Percentiles rank a stretch among this genome's conserved stretches.
Evolutionary conservation across 108 stramenopile species (phyloP).

Genomic region (Thalassiosira profunda): DNA sequence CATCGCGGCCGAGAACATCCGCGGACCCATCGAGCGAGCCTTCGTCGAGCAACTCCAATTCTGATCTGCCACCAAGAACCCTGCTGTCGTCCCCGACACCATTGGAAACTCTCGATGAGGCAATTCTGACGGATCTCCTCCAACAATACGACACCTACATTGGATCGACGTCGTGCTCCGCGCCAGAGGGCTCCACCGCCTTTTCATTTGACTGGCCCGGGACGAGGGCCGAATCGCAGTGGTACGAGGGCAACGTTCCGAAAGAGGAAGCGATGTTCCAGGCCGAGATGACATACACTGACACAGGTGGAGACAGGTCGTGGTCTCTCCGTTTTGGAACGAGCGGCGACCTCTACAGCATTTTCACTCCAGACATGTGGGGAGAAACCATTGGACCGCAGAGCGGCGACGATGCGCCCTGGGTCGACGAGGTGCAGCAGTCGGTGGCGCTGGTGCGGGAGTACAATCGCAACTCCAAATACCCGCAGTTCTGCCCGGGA

Average conservation of each 20-base stretch:
- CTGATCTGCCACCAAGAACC: too few species aligned
- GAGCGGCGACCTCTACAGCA: slow-evolving; percentile 26
- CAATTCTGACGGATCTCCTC: background rate
- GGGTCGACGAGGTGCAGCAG: slow-evolving; percentile 29
- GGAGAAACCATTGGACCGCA: slow-evolving; percentile 35
- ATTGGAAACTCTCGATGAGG: background rate
- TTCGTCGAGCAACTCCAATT: too few species aligned
- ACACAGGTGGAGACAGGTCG: slow-evolving; percentile 1
- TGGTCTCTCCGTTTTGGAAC: slow-evolving; percentile 25
- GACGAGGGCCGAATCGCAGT: slow-evolving; percentile 1
- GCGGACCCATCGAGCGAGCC: too few species aligned
- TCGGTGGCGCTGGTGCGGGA: slow-evolving; percentile 9
- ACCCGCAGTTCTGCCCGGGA: too few species aligned
- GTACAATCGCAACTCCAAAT: too few species aligned
- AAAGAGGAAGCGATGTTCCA: slow-evolving; percentile 13
- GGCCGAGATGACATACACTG: slow-evolving; percentile 16
- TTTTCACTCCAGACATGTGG: background rate
- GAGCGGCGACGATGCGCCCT: slow-evolving; percentile 4
- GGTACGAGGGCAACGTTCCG: background rate
- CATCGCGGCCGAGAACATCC: too few species aligned
- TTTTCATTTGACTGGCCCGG: slow-evolving; percentile 27
- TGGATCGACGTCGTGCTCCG: background rate
- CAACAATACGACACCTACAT: background rate
- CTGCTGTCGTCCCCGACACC: too few species aligned
- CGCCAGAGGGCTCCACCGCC: background rate